These are phyloP conservation scores for Boletus barrowsii DNA, from an alignment of 768 basidiomycete species.

Conservation along the genomic window DNA sequence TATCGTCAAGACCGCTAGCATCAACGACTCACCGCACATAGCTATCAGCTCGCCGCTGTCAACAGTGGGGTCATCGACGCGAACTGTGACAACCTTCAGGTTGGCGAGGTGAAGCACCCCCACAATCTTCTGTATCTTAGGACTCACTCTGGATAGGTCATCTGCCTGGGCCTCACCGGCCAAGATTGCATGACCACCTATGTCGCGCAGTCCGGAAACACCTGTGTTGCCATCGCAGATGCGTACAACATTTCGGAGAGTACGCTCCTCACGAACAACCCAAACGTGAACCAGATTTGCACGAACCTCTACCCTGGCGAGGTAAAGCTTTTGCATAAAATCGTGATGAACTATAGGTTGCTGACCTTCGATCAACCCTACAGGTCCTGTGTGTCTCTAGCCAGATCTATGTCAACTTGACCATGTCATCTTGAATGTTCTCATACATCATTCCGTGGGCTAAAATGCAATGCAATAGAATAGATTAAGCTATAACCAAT, in stretches of 20 bases:
- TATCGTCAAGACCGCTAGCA: background rate
- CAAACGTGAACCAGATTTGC: conserved; percentile 52
- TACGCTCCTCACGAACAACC: conserved; percentile 60
- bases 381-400: conserved; percentile 28
- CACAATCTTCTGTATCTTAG: background rate
- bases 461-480: too few relatives aligned
- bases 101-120: conserved; percentile 40
- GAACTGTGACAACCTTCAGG: conserved; percentile 53
- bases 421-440: conserved; percentile 5
- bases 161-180: conserved; percentile 57
- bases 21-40: conserved; percentile 16
- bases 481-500: too few relatives aligned
- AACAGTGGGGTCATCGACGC: conserved; percentile 48
- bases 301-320: conserved; percentile 57
- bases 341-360: background rate
- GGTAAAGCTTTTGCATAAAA: conserved; percentile 33
- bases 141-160: conserved; percentile 22
- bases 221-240: conserved; percentile 43
- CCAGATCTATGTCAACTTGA: conserved; percentile 23
- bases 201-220: conserved; percentile 47
- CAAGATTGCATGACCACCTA: conserved; percentile 57
- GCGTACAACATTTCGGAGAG: conserved; percentile 41
- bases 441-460: too few relatives aligned
- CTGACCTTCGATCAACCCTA: background rate
- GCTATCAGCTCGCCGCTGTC: conserved; percentile 57